Percentiles rank a stretch among this genome's conserved stretches.
phyloP scores from a whole-genome alignment of 306 rosid species.

The Inga oerstediana region DNA sequence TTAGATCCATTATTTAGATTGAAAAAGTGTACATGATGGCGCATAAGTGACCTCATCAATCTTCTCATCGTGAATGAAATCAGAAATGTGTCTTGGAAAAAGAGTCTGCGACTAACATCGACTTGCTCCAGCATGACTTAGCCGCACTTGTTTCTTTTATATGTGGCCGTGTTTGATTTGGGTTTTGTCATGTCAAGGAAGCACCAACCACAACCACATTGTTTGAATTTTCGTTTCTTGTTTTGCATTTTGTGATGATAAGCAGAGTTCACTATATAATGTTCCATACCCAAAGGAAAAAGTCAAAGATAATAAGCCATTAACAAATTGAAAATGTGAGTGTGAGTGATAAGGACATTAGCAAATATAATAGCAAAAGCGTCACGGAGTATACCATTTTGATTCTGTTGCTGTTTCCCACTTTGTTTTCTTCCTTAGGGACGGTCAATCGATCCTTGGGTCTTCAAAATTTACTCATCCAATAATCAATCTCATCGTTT shows the following conservation, averaged over 20 bases:
- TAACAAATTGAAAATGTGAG: slow-evolving; percentile 37
- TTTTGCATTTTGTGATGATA: neutral
- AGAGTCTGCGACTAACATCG: too few relatives aligned
- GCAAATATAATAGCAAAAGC: neutral
- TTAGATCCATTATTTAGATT: neutral
- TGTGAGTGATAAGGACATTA: neutral
- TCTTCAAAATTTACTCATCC: neutral
- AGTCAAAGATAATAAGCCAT: slow-evolving; percentile 31
- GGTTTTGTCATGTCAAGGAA: slow-evolving; percentile 9
- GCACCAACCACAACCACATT: slow-evolving; percentile 37
- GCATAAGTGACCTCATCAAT: neutral
- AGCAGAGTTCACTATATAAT: neutral
- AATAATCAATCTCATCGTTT: neutral
- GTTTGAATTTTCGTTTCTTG: slow-evolving; percentile 37
- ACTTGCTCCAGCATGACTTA: neutral
- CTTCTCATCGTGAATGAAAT: neutral
- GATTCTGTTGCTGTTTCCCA: neutral
- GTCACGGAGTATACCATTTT: slow-evolving; percentile 18
- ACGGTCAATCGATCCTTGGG: neutral
- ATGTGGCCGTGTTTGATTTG: slow-evolving; percentile 37
- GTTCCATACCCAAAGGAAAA: neutral
- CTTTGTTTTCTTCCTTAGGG: neutral
- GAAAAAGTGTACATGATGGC: neutral
- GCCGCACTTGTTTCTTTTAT: neutral
- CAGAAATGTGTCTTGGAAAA: neutral